Evolutionary conservation across 1,284 basidiomycete genomes (phyloP).

Genomic region (Boletus mariae): DNA sequence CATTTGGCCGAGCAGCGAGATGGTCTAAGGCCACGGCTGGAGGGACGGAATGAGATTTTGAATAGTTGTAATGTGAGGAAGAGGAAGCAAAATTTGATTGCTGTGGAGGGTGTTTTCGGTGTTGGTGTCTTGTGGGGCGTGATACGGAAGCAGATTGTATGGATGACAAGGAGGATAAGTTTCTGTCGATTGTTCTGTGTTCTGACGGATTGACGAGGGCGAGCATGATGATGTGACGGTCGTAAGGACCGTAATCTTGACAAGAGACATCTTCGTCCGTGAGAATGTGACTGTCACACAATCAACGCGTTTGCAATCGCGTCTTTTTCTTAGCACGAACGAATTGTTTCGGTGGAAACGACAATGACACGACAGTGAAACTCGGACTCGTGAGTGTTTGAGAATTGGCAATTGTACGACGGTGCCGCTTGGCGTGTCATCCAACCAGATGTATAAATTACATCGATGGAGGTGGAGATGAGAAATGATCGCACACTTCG

Average conservation of each 20-base stretch:
- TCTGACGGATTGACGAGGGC: constrained; percentile 39
- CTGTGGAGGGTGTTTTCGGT: constrained; percentile 26
- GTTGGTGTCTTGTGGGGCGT: constrained; percentile 15
- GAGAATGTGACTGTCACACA: constrained; percentile 25
- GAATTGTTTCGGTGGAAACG: no score
- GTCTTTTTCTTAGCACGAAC: no score
- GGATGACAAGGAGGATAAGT: constrained; percentile 19
- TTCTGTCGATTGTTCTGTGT: constrained; percentile 29
- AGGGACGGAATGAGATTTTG: constrained; percentile 14
- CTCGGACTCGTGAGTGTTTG: not conserved
- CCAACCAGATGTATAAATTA: no score
- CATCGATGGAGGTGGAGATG: no score
- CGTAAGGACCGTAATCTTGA: constrained; percentile 14
- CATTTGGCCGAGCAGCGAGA: constrained; percentile 10
- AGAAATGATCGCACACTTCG: no score
- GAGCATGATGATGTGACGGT: constrained; percentile 34
- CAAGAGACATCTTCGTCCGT: constrained; percentile 14
- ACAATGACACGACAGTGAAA: no score
- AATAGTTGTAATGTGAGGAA: constrained; percentile 2
- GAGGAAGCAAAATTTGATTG: constrained; percentile 21
- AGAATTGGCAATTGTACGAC: not conserved
- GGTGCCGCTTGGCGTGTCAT: not conserved
- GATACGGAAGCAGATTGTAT: constrained; percentile 16
- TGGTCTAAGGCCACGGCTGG: constrained; percentile 26
- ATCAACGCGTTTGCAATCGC: not conserved